These are phyloP conservation scores for Peziza echinospora DNA, from an alignment of 495 filamentous ascomycete species.

Conservation along the genomic window DNA sequence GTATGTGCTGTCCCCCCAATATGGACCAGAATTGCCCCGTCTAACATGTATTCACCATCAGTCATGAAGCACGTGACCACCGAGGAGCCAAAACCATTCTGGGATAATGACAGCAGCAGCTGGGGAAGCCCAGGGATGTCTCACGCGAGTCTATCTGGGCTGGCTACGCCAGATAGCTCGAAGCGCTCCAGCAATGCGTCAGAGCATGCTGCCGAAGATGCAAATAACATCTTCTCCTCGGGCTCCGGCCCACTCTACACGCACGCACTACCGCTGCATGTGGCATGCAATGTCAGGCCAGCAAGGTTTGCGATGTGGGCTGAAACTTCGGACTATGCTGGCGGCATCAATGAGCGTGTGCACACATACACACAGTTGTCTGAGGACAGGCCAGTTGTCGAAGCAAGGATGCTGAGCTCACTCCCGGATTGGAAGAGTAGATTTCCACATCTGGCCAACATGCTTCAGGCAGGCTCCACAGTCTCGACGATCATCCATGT, in stretches of 20 bases:
- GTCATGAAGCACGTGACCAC: constrained; percentile 18
- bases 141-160: background rate
- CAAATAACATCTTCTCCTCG: too few species aligned
- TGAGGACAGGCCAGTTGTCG: constrained; percentile 2
- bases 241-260: too few species aligned
- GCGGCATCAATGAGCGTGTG: constrained; percentile 11
- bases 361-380: constrained; percentile 17
- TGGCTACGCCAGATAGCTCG: background rate
- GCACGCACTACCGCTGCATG: background rate
- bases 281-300: constrained; percentile 6
- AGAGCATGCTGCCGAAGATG: background rate
- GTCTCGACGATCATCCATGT: constrained; percentile 16
- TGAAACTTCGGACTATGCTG: constrained; percentile 8
- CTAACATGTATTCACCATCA: constrained; percentile 2
- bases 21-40: too few species aligned
- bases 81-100: constrained; percentile 11
- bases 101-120: constrained; percentile 9
- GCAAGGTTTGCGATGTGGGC: constrained; percentile 16
- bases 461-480: constrained; percentile 5
- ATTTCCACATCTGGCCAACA: constrained; percentile 14
- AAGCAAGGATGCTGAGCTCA: constrained; percentile 4
- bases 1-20: constrained; percentile 21
- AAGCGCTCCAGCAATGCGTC: background rate
- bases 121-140: constrained; percentile 9
- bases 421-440: constrained; percentile 14